Conservation (phyloP, 1,284 basidiomycete species). For the Pterulicium gracile region DNA sequence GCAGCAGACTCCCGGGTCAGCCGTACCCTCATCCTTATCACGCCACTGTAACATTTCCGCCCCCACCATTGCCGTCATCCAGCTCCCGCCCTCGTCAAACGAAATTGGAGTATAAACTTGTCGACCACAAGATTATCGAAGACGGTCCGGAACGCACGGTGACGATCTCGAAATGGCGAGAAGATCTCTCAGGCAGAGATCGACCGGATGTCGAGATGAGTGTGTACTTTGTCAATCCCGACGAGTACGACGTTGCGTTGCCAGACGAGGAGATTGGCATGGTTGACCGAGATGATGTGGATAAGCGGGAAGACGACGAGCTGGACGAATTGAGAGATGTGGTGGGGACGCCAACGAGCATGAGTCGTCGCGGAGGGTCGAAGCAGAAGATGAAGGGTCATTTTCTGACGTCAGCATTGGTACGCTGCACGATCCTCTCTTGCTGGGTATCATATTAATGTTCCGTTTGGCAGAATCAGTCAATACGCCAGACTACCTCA, state of each 20-base stretch:
- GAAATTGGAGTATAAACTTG: constrained; percentile 25
- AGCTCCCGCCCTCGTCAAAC: not conserved
- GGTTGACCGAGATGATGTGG: constrained; percentile 5
- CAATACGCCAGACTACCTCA: not conserved
- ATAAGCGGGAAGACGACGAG: constrained; percentile 4
- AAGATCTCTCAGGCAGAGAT: constrained; percentile 31
- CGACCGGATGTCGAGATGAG: constrained; percentile 27
- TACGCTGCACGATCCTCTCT: not conserved
- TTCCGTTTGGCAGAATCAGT: not conserved
- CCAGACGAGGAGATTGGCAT: constrained; percentile 13
- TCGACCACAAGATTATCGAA: constrained; percentile 29
- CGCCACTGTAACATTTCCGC: no score
- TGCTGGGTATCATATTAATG: not conserved
- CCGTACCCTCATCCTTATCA: not conserved
- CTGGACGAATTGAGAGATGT: not conserved
- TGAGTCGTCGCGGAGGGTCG: not conserved
- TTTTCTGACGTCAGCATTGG: not conserved
- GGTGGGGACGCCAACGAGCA: not conserved
- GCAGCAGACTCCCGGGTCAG: not conserved
- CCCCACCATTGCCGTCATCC: no score
- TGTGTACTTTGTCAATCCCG: constrained; percentile 30
- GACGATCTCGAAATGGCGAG: constrained; percentile 39
- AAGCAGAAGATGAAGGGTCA: not conserved
- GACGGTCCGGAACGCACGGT: constrained; percentile 35
- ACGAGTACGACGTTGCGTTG: constrained; percentile 19